Evolutionary conservation across 2,329 filamentous ascomycete species (phyloP).

Genomic region (Trichoderma gracile): DNA sequence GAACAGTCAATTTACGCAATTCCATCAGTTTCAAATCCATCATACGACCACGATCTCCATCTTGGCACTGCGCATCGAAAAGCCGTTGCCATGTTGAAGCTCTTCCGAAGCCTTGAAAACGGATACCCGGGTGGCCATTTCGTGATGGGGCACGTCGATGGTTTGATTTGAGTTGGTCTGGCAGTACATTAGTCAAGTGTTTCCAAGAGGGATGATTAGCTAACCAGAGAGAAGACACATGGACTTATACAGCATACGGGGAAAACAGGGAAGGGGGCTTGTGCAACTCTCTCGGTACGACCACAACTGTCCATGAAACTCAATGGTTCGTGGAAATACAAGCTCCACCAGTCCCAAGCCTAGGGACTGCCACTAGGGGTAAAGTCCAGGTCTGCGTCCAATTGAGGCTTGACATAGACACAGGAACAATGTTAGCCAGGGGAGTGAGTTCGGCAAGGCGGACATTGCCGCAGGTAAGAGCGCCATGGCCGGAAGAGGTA

Average conservation of each 20-base stretch:
- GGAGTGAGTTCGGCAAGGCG: background rate
- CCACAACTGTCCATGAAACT: background rate
- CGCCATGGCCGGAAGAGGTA: background rate
- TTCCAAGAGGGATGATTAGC: background rate
- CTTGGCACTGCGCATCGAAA: background rate
- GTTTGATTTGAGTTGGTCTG: background rate
- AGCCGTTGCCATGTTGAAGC: background rate
- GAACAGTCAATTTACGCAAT: too few species aligned
- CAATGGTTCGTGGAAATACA: background rate
- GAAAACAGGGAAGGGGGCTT: background rate
- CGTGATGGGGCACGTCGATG: background rate
- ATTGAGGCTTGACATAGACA: background rate
- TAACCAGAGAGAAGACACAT: too few species aligned
- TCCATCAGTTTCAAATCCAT: too few species aligned
- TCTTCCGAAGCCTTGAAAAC: background rate
- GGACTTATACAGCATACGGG: too few species aligned
- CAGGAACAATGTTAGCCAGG: background rate
- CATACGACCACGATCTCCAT: background rate
- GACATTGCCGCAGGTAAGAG: background rate
- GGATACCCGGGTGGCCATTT: slow-evolving; percentile 16
- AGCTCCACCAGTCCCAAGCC: background rate
- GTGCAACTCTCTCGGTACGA: background rate
- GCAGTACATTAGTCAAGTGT: background rate
- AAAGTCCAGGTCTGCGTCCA: background rate
- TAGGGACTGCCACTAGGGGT: background rate